Percentiles rank a stretch among this genome's conserved stretches.
Evolutionary conservation across 768 basidiomycete genomes (phyloP).

Genomic region (Panellus pusillus): DNA sequence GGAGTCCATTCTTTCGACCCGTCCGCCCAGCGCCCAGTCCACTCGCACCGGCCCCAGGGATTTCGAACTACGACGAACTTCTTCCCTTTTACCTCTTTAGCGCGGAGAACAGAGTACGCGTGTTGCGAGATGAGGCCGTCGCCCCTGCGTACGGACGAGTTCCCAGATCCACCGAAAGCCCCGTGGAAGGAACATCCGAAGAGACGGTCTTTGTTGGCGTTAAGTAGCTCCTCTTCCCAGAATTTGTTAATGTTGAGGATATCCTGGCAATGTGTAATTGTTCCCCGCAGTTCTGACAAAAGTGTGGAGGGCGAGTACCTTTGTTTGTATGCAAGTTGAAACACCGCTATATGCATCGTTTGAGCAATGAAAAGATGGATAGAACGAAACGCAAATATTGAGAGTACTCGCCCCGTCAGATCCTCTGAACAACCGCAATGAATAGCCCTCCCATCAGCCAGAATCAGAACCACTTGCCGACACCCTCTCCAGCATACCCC

Average conservation of each 20-base stretch:
- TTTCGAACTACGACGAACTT: conserved; percentile 53
- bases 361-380: not conserved
- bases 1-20: conserved; percentile 57
- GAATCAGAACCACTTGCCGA: conserved; percentile 19
- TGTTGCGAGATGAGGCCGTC: conserved; percentile 41
- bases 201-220: conserved; percentile 29
- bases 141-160: conserved; percentile 25
- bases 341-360: conserved; percentile 23
- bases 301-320: conserved; percentile 17
- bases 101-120: conserved; percentile 50
- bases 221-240: conserved; percentile 30
- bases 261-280: conserved; percentile 21
- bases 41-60: conserved; percentile 52
- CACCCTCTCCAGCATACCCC: conserved; percentile 47
- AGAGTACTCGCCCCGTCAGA: conserved; percentile 45
- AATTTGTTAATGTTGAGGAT: conserved; percentile 32
- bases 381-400: no score
- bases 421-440: conserved; percentile 35
- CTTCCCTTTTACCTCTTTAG: conserved; percentile 46
- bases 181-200: conserved; percentile 29
- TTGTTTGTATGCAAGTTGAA: conserved; percentile 26
- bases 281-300: not conserved
- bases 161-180: conserved; percentile 28
- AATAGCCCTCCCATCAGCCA: no score
- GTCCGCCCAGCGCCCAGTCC: conserved; percentile 55